Percentiles rank a stretch among this genome's conserved stretches.
Evolutionary conservation across 2,329 filamentous ascomycete genomes (phyloP).

Genomic region (Rhynchosporium graminicola): DNA sequence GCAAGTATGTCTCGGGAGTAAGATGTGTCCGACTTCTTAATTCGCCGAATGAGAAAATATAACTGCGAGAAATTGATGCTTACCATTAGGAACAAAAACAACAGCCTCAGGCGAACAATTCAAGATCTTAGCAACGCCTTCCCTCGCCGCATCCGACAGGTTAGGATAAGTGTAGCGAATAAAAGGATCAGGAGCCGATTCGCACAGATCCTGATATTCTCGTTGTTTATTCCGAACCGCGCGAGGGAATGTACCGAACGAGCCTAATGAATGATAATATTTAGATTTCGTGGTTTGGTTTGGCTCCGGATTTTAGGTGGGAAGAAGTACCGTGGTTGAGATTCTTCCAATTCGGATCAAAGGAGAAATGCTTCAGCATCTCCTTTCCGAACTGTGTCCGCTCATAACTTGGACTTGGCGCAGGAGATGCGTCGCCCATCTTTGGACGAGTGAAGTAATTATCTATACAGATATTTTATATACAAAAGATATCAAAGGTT

Average conservation of each 20-base stretch:
- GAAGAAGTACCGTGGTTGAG: slow-evolving; percentile 42
- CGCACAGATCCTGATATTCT: slow-evolving; percentile 65
- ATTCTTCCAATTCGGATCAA: slow-evolving; percentile 40
- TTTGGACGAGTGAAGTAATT: slow-evolving; percentile 15
- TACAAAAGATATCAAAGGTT: no score
- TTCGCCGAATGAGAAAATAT: no score
- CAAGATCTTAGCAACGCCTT: slow-evolving; percentile 64
- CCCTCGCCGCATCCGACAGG: slow-evolving; percentile 64
- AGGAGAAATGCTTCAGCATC: slow-evolving; percentile 41
- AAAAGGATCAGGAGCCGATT: slow-evolving; percentile 73
- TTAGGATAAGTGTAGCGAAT: slow-evolving; percentile 67
- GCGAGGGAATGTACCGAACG: slow-evolving; percentile 75
- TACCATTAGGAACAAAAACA: slow-evolving; percentile 75
- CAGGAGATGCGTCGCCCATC: slow-evolving; percentile 29
- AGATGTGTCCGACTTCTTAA: no score
- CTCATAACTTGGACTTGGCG: slow-evolving; percentile 28
- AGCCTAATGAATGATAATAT: slow-evolving; percentile 50
- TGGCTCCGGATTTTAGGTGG: neutral
- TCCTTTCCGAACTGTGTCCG: slow-evolving; percentile 39
- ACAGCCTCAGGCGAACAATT: slow-evolving; percentile 65
- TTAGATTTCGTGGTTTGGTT: neutral
- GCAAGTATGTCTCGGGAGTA: no score
- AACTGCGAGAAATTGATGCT: no score
- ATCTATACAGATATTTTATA: neutral
- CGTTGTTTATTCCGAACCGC: slow-evolving; percentile 60